phyloP scores from a whole-genome alignment of 2,329 filamentous ascomycete genomes.

The Neonectria punicea region DNA sequence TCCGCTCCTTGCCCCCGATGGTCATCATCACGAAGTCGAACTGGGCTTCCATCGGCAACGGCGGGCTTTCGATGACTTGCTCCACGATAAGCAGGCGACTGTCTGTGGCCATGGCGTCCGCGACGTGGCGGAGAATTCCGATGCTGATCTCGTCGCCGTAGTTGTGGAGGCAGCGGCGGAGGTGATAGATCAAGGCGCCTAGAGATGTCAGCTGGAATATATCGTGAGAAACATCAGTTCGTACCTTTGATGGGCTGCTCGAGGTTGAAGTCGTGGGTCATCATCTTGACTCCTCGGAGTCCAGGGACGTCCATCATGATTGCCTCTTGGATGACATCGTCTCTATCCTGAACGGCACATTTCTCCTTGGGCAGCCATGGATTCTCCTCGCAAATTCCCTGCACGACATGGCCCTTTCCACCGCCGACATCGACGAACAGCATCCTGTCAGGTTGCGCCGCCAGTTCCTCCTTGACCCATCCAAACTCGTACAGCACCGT shows the following conservation, averaged over 20 bases:
- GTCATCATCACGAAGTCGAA: conserved; percentile 48
- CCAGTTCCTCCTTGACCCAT: conserved; percentile 39
- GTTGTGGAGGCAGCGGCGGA: conserved; percentile 48
- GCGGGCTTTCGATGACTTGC: conserved; percentile 43
- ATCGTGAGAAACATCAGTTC: neutral
- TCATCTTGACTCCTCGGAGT: conserved; percentile 12
- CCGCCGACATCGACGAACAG: conserved; percentile 50
- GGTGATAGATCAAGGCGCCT: conserved; percentile 49
- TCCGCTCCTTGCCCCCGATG: conserved; percentile 49
- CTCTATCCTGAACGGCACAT: conserved; percentile 47
- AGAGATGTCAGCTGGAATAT: neutral
- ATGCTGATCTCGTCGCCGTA: conserved; percentile 46
- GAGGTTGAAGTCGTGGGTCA: conserved; percentile 44
- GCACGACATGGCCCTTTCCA: conserved; percentile 45
- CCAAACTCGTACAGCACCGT: conserved; percentile 46
- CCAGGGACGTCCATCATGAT: conserved; percentile 16
- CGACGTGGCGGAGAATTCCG: conserved; percentile 46
- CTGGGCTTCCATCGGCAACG: conserved; percentile 36
- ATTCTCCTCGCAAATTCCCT: conserved; percentile 40
- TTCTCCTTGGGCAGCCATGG: conserved; percentile 39
- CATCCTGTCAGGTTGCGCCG: conserved; percentile 18
- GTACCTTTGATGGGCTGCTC: conserved; percentile 47
- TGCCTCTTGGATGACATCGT: conserved; percentile 44
- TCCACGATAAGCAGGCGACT: conserved; percentile 49
- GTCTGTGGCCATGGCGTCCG: conserved; percentile 44